These are phyloP conservation scores for Talaromyces stipitatus DNA, from an alignment of 495 filamentous ascomycete genomes.

Conservation along the genomic window DNA sequence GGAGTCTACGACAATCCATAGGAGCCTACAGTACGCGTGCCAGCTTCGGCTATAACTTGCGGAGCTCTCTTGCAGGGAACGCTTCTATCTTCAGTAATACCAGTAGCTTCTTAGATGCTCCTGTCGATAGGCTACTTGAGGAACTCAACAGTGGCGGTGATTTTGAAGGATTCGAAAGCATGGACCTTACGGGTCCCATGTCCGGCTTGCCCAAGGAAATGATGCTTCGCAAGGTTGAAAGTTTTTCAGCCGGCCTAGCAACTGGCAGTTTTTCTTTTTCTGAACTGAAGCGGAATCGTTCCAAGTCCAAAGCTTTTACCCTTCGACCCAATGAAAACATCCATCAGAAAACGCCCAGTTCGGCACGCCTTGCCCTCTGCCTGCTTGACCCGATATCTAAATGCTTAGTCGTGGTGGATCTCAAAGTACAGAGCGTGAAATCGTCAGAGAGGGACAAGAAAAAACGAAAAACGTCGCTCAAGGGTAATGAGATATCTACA, in stretches of 20 bases:
- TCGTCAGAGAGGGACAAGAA: conserved; percentile 22
- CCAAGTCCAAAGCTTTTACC: conserved; percentile 54
- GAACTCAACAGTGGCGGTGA: conserved; percentile 57
- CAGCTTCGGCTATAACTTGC: conserved; percentile 48
- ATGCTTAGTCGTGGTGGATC: conserved; percentile 57
- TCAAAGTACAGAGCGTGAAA: conserved; percentile 36
- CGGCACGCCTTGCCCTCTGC: conserved; percentile 51
- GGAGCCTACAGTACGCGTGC: conserved; percentile 56
- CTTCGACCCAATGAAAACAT: conserved; percentile 47
- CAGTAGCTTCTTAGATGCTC: conserved; percentile 54
- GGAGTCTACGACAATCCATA: conserved; percentile 65
- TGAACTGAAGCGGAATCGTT: conserved; percentile 38
- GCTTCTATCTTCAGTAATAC: conserved; percentile 35
- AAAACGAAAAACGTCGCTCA: conserved; percentile 17
- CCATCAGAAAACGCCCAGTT: conserved; percentile 18
- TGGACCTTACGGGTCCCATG: conserved; percentile 63
- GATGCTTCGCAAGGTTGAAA: conserved; percentile 64
- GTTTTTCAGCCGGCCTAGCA: conserved; percentile 54
- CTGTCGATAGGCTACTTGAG: conserved; percentile 65
- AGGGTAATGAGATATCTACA: conserved; percentile 20
- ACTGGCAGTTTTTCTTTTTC: conserved; percentile 32
- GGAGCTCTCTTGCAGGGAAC: conserved; percentile 29
- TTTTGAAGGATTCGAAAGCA: conserved; percentile 60
- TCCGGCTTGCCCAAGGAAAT: conserved; percentile 69
- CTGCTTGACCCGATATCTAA: conserved; percentile 61